phyloP scores from a whole-genome alignment of 164 flowering plant species.

The Sextonia rubra region DNA sequence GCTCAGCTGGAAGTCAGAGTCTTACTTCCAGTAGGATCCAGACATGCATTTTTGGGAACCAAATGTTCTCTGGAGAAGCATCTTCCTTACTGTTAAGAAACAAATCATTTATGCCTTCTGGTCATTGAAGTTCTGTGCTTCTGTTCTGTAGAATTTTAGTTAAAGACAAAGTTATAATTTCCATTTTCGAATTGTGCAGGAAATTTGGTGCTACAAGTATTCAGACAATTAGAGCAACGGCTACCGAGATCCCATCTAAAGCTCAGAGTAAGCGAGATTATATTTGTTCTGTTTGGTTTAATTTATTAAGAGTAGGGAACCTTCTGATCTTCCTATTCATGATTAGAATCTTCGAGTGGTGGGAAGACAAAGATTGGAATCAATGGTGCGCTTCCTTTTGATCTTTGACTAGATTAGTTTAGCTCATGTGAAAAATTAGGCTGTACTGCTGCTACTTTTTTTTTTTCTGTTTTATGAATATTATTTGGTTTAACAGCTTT shows the following conservation, averaged over 20 bases:
- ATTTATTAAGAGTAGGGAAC: neutral
- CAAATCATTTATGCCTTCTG: neutral
- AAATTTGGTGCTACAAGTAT: conserved; percentile 25
- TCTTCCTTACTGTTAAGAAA: conserved; percentile 11
- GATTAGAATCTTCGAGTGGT: conserved; percentile 46
- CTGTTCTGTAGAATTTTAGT: neutral
- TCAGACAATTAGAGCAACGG: conserved; percentile 73
- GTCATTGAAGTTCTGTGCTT: neutral
- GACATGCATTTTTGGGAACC: conserved; percentile 11
- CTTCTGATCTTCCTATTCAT: neutral
- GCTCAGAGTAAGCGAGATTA: conserved; percentile 34
- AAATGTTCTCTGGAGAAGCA: conserved; percentile 1
- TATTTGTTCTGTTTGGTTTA: neutral
- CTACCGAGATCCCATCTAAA: conserved; percentile 68
- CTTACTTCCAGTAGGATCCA: neutral
- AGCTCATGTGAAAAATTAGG: neutral
- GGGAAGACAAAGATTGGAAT: conserved; percentile 80
- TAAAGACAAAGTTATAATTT: neutral
- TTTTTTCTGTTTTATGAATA: conserved; percentile 14
- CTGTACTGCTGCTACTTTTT: neutral
- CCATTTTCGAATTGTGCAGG: conserved; percentile 20
- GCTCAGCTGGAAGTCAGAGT: conserved; percentile 4
- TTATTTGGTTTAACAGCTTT: conserved; percentile 46
- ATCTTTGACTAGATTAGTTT: neutral
- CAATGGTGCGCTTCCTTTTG: conserved; percentile 43